Evolutionary conservation across 768 basidiomycete genomes (phyloP), one percentile per base, ranked within the genome.

Genomic region (Scleroderma bovista): DNA sequence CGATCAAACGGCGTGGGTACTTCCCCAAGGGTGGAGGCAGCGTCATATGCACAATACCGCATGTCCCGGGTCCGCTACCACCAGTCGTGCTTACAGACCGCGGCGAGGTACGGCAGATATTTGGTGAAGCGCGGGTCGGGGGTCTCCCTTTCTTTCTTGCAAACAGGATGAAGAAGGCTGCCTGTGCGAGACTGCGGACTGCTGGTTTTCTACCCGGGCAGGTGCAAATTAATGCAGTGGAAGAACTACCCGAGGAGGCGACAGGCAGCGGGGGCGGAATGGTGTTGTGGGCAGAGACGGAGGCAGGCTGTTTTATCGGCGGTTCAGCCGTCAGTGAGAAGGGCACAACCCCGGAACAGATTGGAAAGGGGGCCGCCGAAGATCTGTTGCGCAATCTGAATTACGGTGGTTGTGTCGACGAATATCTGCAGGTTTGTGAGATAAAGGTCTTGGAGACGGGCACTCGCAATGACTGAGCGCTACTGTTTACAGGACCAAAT

Each of bases 341-440:
- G 55, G 72, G 73, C 15, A 65, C 69, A 44, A 58, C 71, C 13
- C 73, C 80, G 0, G 64, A 63, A 44, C 53, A 55, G 2, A 75
- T 86, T 9, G 88, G 86, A 12, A 69, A 72, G 38, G 74, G 75
- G 48, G 87, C 88, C 17, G 87, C 83, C 3, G 60, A 69, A 13
- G 79, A 83, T 53, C 63, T 89, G 9, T 57, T 79, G 32, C 69
- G 69, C 51, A 86, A 81, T 42, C 57, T 89, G 49, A 62, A 73
- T 12, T 74, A 78, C n/a, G 84, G 75, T 6, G 86, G 86, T 24
- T 86, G 84, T 55, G 81, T 89, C 2, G 88, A 91, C 53, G 88
- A 77, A 51, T 69, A 76, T 59, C 50, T 79, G 57, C 78, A 86
- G 75, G 81, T 79, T 22, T 26, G 62, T 53, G 23, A 15, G 9